Base-by-base conservation (phyloP, 331 rosid genomes). In the Rosa hybrid region DNA sequence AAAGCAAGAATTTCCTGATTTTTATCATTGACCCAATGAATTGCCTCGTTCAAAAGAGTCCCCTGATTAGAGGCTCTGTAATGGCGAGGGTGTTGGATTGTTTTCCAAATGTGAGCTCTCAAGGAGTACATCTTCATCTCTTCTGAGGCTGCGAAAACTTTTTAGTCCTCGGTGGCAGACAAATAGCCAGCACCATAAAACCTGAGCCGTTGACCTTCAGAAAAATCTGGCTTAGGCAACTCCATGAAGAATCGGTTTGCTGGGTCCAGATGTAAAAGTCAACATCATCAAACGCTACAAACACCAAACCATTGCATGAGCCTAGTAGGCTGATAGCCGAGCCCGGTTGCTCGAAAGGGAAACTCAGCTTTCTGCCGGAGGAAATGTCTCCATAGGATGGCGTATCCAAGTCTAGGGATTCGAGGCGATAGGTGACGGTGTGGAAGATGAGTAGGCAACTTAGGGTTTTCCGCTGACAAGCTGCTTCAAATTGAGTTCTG, bases 211-310 rank as follows among this genome's bases (percentile, higher is more conserved):
- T 0, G 18, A 5, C 59, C 21, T 3, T 17, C 21, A 6, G 21
- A 0, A 20, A 54, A 54, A 7, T 4, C 60, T 2, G 21, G 60
- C 23, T 44, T 9, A 6, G 63, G 63, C 12, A 57, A n/a, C 63
- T 57, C 12, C 30, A 3, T n/a, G 27, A n/a, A 57, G 27, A 57
- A 57, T 21, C 27, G 5, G 27, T 6, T 57, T 57, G 27, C 63
- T n/a, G 63, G 27, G 27, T 57, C 63, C 63, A 57, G 2, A 57
- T 8, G 63, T 57, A 57, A 8, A 57, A 57, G 12, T n/a, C 3
- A 1, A 0, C 3, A 0, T 0, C 5, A 57, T 0, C 12, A n/a
- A n/a, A 20, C 2, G 1, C 30, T n/a, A 57, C 12, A n/a, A n/a
- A 57, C 27, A 57, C 63, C 27, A 8, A 7, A 8, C 63, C 63